Conservation (phyloP, 768 basidiomycete species). For the Clitopilus passeckerianus region DNA sequence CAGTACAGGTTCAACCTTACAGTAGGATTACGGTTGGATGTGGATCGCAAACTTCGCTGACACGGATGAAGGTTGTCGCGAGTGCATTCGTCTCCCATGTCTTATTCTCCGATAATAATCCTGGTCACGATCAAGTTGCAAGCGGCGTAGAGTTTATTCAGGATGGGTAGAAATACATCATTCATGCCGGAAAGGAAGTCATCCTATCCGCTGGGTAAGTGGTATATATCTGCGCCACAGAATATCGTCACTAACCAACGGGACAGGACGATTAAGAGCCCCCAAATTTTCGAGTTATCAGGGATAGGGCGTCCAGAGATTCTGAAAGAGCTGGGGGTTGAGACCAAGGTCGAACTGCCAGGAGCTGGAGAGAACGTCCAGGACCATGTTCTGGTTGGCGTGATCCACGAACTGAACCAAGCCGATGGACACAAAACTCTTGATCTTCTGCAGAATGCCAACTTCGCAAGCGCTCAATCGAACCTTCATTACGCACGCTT, state of each 20-base stretch:
- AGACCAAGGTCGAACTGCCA: conserved; percentile 8
- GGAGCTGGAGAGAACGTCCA: conserved; percentile 15
- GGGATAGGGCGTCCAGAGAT: conserved; percentile 9
- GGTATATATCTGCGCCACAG: background rate
- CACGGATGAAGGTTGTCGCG: conserved; percentile 9
- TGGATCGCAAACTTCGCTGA: background rate
- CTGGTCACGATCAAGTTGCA: conserved; percentile 24
- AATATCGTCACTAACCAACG: background rate
- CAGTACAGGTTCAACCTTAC: conserved; percentile 7
- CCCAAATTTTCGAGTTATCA: conserved; percentile 15
- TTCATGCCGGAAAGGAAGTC: conserved; percentile 43
- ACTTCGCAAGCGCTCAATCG: background rate
- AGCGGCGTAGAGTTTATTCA: conserved; percentile 42
- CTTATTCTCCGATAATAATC: conserved; percentile 11
- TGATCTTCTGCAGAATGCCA: conserved; percentile 12
- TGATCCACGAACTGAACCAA: conserved; percentile 6
- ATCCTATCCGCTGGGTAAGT: conserved; percentile 38
- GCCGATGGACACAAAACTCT: background rate
- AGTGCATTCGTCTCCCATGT: conserved; percentile 20
- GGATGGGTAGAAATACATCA: conserved; percentile 20
- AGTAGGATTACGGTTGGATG: conserved; percentile 16
- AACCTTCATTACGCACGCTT: background rate
- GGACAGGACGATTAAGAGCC: conserved; percentile 9
- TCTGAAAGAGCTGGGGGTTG: conserved; percentile 4
- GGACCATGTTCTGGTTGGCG: conserved; percentile 4